Evolutionary conservation across 306 rosid species (phyloP).

Genomic region (Vigna radiata): DNA sequence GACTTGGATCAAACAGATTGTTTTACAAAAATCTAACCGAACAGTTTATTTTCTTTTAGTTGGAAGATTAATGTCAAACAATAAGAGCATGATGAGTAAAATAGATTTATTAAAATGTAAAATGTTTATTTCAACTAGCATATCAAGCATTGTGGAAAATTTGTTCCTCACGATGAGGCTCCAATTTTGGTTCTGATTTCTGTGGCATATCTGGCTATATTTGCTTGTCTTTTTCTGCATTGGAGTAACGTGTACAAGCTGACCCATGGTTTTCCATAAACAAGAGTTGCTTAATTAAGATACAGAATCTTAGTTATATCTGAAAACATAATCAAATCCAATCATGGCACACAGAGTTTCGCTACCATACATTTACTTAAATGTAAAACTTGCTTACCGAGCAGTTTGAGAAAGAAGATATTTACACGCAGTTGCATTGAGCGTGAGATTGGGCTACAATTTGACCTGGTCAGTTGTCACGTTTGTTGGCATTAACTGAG

Average conservation of each 20-base stretch:
- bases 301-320: not conserved
- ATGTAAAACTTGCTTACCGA: not conserved
- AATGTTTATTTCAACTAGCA: no score
- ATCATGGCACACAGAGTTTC: not conserved
- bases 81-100: no score
- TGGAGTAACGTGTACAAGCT: not conserved
- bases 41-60: no score
- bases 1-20: no score
- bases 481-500: not conserved
- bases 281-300: not conserved
- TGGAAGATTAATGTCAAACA: no score
- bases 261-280: not conserved
- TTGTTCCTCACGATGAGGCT: not conserved
- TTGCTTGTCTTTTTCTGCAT: not conserved
- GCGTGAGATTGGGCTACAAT: not conserved
- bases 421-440: not conserved
- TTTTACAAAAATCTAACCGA: no score
- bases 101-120: no score
- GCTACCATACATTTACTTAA: not conserved
- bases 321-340: not conserved
- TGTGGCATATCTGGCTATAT: not conserved
- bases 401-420: slow-evolving; percentile 8
- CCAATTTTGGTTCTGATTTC: not conserved
- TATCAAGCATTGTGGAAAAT: no score
- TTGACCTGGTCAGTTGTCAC: not conserved